Evolutionary conservation across 164 flowering plant species (phyloP).

Genomic region (Amborella trichopoda): DNA sequence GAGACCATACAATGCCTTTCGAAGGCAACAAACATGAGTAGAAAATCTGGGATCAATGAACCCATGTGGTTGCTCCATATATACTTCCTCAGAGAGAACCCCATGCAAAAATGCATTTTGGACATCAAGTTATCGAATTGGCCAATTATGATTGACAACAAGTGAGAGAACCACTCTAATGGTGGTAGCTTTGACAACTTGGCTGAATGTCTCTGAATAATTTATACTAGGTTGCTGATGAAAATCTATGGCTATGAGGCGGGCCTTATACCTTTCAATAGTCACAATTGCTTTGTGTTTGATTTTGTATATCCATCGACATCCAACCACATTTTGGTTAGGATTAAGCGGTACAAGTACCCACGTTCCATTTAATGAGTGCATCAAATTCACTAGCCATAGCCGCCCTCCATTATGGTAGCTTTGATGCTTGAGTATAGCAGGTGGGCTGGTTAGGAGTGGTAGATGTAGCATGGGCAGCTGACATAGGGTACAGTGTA

Average conservation of each 20-base stretch:
- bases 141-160: not conserved
- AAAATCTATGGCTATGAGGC: constrained; percentile 1
- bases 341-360: not conserved
- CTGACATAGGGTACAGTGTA: not conserved
- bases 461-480: not conserved
- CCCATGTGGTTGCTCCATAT: constrained; percentile 1
- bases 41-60: not conserved
- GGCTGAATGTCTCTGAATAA: not conserved
- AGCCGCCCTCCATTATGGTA: not conserved
- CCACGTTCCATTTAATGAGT: not conserved
- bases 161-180: not conserved
- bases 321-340: not conserved
- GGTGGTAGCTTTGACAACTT: not conserved
- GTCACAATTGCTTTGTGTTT: not conserved
- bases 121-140: not conserved
- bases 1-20: constrained; percentile 3
- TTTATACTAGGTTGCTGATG: not conserved
- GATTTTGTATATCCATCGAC: constrained; percentile 1
- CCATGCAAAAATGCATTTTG: constrained; percentile 1
- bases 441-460: not conserved
- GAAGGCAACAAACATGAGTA: not conserved
- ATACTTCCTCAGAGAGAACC: not conserved
- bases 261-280: not conserved
- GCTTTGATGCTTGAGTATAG: not conserved
- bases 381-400: constrained; percentile 1